Percentiles rank a stretch among this genome's conserved stretches.
phyloP scores from a whole-genome alignment of 768 basidiomycete genomes.

The Suillus fuscotomentosus region DNA sequence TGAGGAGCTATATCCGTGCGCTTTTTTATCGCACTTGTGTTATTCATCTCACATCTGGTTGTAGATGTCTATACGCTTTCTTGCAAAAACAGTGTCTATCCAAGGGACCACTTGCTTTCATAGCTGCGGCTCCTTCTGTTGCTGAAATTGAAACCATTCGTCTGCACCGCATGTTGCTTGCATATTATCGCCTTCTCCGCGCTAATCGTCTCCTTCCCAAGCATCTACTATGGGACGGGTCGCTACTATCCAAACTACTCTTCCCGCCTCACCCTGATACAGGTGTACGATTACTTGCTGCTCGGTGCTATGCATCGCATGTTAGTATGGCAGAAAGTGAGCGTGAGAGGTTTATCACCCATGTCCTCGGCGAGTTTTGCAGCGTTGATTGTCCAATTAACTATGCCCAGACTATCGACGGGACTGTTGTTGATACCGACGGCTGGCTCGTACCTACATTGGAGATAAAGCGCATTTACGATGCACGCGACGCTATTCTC shows the following conservation, averaged over 20 bases:
- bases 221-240: conserved; percentile 58
- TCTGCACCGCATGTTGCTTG: conserved; percentile 71
- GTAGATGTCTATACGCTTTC: conserved; percentile 57
- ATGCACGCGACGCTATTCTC: conserved; percentile 47
- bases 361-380: conserved; percentile 57
- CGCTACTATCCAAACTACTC: conserved; percentile 43
- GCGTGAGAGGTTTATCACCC: conserved; percentile 61
- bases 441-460: conserved; percentile 81
- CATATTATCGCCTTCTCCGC: conserved; percentile 78
- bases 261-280: conserved; percentile 55
- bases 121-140: conserved; percentile 31
- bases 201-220: conserved; percentile 69
- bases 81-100: conserved; percentile 41
- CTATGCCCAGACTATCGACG: conserved; percentile 51
- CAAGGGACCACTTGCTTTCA: conserved; percentile 54
- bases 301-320: conserved; percentile 76
- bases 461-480: conserved; percentile 61
- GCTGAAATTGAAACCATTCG: conserved; percentile 37
- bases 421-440: conserved; percentile 49
- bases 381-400: conserved; percentile 62
- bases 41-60: conserved; percentile 2
- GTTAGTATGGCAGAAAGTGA: conserved; percentile 78
- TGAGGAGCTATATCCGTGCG: conserved; percentile 72
- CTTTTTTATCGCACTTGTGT: conserved; percentile 13
- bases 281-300: conserved; percentile 67